Conservation (phyloP, 2,329 filamentous ascomycete genomes). For the Claviceps purpurea region DNA sequence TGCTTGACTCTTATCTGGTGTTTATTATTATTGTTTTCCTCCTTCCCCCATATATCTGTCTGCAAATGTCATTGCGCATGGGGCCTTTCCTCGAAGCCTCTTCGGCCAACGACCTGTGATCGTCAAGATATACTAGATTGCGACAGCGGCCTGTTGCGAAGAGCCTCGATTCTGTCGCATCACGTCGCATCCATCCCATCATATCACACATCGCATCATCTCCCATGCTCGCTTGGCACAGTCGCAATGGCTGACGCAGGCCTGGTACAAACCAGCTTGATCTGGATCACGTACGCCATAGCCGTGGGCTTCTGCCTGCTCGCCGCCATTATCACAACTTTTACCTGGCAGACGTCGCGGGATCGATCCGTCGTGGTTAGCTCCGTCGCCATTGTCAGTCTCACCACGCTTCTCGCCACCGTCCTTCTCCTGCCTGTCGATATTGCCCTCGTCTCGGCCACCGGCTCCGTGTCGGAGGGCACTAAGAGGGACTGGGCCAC, state of each 20-base stretch:
- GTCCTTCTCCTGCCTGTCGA: constrained; percentile 89
- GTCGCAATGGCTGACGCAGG: constrained; percentile 30
- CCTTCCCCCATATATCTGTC: neutral
- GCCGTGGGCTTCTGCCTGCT: constrained; percentile 64
- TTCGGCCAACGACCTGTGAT: neutral
- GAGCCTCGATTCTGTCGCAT: too few species aligned
- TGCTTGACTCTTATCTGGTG: neutral
- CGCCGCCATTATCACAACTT: constrained; percentile 73
- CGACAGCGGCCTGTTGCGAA: too few species aligned
- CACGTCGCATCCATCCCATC: neutral
- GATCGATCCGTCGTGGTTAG: constrained; percentile 77
- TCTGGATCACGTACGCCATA: constrained; percentile 87
- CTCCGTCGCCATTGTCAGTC: constrained; percentile 71
- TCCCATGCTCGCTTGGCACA: constrained; percentile 1
- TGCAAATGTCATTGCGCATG: neutral
- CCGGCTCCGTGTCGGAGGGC: constrained; percentile 60
- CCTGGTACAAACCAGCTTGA: constrained; percentile 75
- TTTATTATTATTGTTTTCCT: neutral
- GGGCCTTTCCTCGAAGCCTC: neutral
- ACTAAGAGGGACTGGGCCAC: constrained; percentile 93
- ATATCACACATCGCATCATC: neutral
- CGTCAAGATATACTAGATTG: too few species aligned
- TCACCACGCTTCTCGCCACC: constrained; percentile 80
- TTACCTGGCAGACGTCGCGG: constrained; percentile 78
- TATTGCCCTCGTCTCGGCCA: constrained; percentile 86